Conservation (phyloP, 78 protist genomes). For the Tieghemostelium lacteum region DNA sequence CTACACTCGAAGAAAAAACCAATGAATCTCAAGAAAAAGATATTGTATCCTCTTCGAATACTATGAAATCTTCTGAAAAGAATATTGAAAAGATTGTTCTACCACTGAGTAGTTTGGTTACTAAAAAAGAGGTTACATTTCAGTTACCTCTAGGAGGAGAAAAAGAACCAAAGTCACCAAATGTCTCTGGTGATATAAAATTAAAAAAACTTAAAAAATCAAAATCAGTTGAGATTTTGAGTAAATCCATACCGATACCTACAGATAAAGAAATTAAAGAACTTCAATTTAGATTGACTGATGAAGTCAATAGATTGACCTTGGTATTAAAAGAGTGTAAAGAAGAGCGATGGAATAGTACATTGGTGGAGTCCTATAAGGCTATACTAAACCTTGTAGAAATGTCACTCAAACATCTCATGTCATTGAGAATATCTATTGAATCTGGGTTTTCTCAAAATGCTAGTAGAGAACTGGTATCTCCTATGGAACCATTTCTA, state of each 20-base stretch:
- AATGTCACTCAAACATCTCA: slow-evolving; percentile 33
- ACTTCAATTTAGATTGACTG: neutral
- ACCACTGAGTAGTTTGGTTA: neutral
- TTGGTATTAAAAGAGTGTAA: slow-evolving; percentile 13
- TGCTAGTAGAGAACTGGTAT: slow-evolving; percentile 11
- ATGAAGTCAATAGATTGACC: slow-evolving; percentile 32
- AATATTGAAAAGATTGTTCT: neutral
- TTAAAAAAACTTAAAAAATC: neutral
- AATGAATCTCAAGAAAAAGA: neutral
- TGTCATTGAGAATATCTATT: slow-evolving; percentile 33
- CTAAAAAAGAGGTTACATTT: neutral
- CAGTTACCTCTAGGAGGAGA: neutral
- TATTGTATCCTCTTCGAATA: neutral
- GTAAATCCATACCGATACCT: slow-evolving; percentile 23
- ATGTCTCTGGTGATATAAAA: neutral
- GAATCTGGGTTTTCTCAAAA: neutral
- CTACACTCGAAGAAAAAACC: neutral
- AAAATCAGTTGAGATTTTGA: neutral
- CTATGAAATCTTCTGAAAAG: no score
- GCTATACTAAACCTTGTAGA: slow-evolving; percentile 7
- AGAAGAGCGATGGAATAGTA: slow-evolving; percentile 44
- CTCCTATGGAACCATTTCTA: slow-evolving; percentile 42
- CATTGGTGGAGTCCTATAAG: neutral
- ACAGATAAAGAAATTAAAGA: slow-evolving; percentile 20
- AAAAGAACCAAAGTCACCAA: neutral